Percentiles rank a stretch among this genome's conserved stretches.
Conservation (phyloP, 2,329 filamentous ascomycete genomes). For the Aspergillus puulaauensis region DNA sequence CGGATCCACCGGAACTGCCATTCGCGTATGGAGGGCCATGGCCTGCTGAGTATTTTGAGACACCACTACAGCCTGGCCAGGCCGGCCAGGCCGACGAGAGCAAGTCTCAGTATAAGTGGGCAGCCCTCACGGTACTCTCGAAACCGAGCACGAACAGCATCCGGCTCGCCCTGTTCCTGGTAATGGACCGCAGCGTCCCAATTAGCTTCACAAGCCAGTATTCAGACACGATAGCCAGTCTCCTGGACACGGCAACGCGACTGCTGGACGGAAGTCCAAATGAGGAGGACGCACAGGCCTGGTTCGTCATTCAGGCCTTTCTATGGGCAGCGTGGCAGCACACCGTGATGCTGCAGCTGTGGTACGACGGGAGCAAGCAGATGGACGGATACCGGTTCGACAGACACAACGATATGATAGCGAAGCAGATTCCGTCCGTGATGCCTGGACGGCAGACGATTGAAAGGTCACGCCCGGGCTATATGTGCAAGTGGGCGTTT, state of each 20-base stretch:
- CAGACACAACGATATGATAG: neutral
- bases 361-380: neutral
- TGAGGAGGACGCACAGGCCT: neutral
- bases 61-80: neutral
- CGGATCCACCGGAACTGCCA: slow-evolving; percentile 8
- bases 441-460: slow-evolving; percentile 3
- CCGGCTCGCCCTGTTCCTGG: slow-evolving; percentile 10
- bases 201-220: slow-evolving; percentile 1
- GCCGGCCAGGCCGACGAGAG: neutral
- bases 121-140: slow-evolving; percentile 4
- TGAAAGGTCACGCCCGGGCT: neutral
- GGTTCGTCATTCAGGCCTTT: slow-evolving; percentile 1
- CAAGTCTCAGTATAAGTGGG: neutral
- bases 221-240: slow-evolving; percentile 1
- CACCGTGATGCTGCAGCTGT: neutral
- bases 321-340: neutral
- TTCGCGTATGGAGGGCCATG: slow-evolving; percentile 3
- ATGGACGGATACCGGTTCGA: neutral
- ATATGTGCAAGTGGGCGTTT: slow-evolving; percentile 23
- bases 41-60: neutral
- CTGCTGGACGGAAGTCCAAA: neutral
- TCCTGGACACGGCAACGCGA: slow-evolving; percentile 9
- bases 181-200: slow-evolving; percentile 4
- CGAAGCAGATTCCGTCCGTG: neutral
- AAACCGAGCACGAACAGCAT: slow-evolving; percentile 11